Conservation (phyloP, 2,329 filamentous ascomycete species). For the Coniochaeta sp. region DNA sequence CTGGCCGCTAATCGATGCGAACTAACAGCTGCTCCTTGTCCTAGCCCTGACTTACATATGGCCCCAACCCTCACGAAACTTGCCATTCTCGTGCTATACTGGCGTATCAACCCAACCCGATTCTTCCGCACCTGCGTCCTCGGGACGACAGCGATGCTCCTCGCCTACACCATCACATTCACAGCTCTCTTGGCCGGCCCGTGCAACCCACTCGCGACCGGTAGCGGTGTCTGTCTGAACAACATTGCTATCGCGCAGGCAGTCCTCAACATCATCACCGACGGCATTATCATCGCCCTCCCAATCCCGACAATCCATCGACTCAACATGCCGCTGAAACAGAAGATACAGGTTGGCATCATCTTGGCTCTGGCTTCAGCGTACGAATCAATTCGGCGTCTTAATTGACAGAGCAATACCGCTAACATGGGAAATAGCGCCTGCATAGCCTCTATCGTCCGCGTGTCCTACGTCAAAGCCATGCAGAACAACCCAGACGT, state of each 20-base stretch:
- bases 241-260: slow-evolving; percentile 36
- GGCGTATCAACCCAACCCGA: slow-evolving; percentile 11
- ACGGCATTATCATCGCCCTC: slow-evolving; percentile 31
- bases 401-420: neutral
- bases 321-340: slow-evolving; percentile 32
- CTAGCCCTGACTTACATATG: slow-evolving; percentile 14
- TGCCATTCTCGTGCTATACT: slow-evolving; percentile 13
- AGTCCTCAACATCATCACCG: slow-evolving; percentile 36
- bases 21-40: slow-evolving; percentile 4
- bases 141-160: slow-evolving; percentile 5
- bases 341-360: slow-evolving; percentile 32
- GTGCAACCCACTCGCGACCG: slow-evolving; percentile 15
- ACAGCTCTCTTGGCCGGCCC: slow-evolving; percentile 15
- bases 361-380: slow-evolving; percentile 38
- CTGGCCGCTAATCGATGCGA: neutral
- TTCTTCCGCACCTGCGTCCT: slow-evolving; percentile 8
- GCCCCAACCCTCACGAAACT: slow-evolving; percentile 15
- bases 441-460: slow-evolving; percentile 18
- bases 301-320: slow-evolving; percentile 34
- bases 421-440: slow-evolving; percentile 11
- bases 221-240: slow-evolving; percentile 27
- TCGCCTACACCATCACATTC: slow-evolving; percentile 15
- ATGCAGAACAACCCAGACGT: slow-evolving; percentile 24
- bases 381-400: slow-evolving; percentile 14
- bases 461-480: slow-evolving; percentile 16